Evolutionary conservation across 306 rosid species (phyloP).

Genomic region (Chamaecrista fasciculata): DNA sequence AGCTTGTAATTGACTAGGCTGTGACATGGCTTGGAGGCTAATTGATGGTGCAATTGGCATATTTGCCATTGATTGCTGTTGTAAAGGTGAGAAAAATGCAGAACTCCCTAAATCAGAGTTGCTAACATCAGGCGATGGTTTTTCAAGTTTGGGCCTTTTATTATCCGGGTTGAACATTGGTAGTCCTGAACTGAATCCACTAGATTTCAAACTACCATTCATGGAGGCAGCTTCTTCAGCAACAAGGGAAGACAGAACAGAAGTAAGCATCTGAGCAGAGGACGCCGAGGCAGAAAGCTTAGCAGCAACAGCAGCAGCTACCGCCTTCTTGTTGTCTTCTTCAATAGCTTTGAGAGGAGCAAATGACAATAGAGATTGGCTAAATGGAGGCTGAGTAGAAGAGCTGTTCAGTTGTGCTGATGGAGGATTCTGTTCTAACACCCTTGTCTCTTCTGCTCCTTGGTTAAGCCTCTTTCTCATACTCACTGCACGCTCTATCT

Average conservation of each 20-base stretch:
- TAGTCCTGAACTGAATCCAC: conserved; percentile 44
- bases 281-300: conserved; percentile 74
- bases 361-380: conserved; percentile 45
- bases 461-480: conserved; percentile 46
- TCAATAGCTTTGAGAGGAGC: conserved; percentile 48
- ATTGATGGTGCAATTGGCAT: conserved; percentile 38
- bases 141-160: conserved; percentile 64
- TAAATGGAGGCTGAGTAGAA: conserved; percentile 36
- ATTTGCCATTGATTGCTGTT: conserved; percentile 40
- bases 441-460: conserved; percentile 45
- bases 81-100: conserved; percentile 39
- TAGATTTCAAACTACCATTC: conserved; percentile 43
- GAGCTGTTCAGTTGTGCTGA: conserved; percentile 36
- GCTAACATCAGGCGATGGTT: conserved; percentile 46
- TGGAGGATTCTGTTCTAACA: conserved; percentile 39
- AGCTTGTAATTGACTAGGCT: conserved; percentile 47
- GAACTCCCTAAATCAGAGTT: conserved; percentile 43
- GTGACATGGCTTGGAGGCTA: conserved; percentile 42
- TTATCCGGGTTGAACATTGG: conserved; percentile 55
- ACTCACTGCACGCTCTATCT: conserved; percentile 52
- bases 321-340: conserved; percentile 64
- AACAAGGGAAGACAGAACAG: conserved; percentile 69
- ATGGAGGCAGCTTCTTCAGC: conserved; percentile 75
- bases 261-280: conserved; percentile 72
- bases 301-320: conserved; percentile 72